Base-by-base conservation (phyloP, 2,329 filamentous ascomycete genomes). In the Colletotrichum sidae region DNA sequence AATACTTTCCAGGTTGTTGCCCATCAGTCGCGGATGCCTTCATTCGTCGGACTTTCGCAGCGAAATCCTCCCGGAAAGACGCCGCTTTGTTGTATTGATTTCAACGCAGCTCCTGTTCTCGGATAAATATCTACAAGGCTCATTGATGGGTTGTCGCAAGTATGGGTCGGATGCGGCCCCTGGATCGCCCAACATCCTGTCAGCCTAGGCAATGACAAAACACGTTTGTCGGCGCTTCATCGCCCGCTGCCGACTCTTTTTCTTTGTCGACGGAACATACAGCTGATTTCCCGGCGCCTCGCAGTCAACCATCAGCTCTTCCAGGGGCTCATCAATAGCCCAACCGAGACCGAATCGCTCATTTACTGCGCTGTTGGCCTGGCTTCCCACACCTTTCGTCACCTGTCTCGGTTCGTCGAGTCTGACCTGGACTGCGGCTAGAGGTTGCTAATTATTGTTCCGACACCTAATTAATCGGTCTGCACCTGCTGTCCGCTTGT, bases 361-460 rank as follows among this genome's bases (percentile, higher is more conserved):
- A 34, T 17, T 42, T 52, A 64, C 37, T 25, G 33, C 10, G 15
- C 37, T n/a, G 50, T n/a, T 55, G 57, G 51, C 41, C 45, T 49
- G 55, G 57, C 38, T 52, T 10, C 51, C 45, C 37, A 55, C 50
- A 17, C 57, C 35, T 45, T 65, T 39, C 57, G 57, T 65, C 61
- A 60, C 51, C 42, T 55, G 61, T 61, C 61, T 51, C 46, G 51
- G 39, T 51, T 61, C 52, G 39, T 46, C 10, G 34, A 56, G 52
- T 55, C 57, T 52, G 55, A 55, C 39, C 52, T 37, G 39, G 49
- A 46, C 33, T 8, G 39, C 51, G 35, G 35, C 13, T n/a, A 25
- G 49, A 46, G 46, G 47, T 56, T 62, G 51, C 58, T 46, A 41
- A 65, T 62, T 25, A 25, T 25, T 25, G 57, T 46, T 42, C 46